phyloP scores from a whole-genome alignment of 441 rosid genomes.

The Corymbia citriodora region DNA sequence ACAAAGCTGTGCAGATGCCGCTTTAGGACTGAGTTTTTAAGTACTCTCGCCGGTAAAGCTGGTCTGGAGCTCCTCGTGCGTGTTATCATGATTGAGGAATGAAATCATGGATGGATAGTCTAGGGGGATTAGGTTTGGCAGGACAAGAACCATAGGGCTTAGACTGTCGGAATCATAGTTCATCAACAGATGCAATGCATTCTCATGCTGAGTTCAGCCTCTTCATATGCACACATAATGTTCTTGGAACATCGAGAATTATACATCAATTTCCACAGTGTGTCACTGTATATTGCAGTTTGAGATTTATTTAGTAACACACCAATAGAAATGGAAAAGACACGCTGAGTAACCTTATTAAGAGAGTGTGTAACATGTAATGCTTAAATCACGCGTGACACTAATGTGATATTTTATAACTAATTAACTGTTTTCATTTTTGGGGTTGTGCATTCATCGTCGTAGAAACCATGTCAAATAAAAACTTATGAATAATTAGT shows the following conservation, averaged over 20 bases:
- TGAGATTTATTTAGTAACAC: not conserved
- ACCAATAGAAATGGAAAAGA: not conserved
- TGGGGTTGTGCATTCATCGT: accelerated
- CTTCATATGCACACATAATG: not conserved
- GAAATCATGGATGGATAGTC: not conserved
- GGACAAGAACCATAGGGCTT: not conserved
- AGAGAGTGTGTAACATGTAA: not conserved
- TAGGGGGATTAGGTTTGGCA: not conserved
- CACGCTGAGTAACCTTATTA: accelerated
- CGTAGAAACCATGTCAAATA: not conserved
- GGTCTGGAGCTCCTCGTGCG: not conserved
- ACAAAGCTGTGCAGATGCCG: not conserved
- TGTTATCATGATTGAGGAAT: not conserved
- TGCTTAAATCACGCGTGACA: not conserved
- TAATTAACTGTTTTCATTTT: accelerated
- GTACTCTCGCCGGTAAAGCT: not conserved
- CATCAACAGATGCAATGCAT: not conserved
- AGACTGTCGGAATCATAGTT: not conserved
- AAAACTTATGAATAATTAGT: not conserved
- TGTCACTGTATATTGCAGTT: not conserved
- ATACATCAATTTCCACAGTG: not conserved
- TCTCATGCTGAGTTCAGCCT: not conserved
- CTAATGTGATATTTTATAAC: not conserved
- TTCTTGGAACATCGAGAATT: not conserved
- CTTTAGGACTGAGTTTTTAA: not conserved